Base-by-base conservation (phyloP, 331 rosid genomes). In the Erythrophleum ivorense region DNA sequence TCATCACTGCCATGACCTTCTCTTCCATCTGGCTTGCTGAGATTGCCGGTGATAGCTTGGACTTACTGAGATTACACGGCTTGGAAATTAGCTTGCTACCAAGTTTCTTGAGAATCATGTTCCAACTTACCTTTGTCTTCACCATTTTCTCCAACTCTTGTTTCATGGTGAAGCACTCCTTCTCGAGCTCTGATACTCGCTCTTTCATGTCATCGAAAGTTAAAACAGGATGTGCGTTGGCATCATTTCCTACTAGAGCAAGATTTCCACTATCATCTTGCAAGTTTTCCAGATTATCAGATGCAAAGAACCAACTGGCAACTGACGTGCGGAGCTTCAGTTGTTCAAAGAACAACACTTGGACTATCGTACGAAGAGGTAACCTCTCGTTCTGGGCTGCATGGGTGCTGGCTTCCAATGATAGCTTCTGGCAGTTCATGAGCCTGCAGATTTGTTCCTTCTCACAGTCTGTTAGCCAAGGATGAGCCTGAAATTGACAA, bases 381-480 rank as follows among this genome's bases (percentile, higher is more conserved):
- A 94, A 78, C 88, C 97, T 87, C 88, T 94, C 98, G 11, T 94
- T 94, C 80, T 94, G 97, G 13, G 98, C 97, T 13, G 97, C 97
- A 29, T 94, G 98, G 3, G 93, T 92, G 91, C 94, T 92, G 62
- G 94, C 98, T 88, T 94, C 98, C 85, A 94, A 43, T 43, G 97
- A 94, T 16, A 94, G 92, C 84, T 94, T 94, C 89, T 92, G 98
- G 92, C 94, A 94, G 75, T 94, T 94, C 90, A 94, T 88, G 21
- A 92, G 86, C 88, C 94, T 80, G 85, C 97, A 92, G 36, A 94
- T 80, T 80, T 94, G 97, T 81, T 92, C 98, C 91, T 85, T 94
- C 86, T 94, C 97, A 0, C 91, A 86, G 68, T 92, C 97, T 68
- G 92, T 88, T 66, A 94, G 85, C 98, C 97, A 91, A 3, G 89